Percentiles rank a stretch among this genome's conserved stretches.
phyloP scores from a whole-genome alignment of 2,329 filamentous ascomycete species.

The Claviceps humidiphila region DNA sequence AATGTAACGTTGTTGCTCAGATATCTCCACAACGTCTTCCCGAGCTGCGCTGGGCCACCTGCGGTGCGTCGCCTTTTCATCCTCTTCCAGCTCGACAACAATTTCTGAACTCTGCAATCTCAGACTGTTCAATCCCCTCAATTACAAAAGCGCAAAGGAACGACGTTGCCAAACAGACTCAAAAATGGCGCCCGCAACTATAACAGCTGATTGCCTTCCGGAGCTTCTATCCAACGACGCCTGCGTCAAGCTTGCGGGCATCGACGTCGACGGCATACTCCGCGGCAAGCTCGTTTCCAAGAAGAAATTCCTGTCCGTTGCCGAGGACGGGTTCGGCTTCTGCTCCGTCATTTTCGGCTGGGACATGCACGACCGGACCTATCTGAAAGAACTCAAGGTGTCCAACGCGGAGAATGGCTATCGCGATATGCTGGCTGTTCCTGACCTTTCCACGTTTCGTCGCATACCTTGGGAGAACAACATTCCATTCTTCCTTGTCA shows the following conservation, averaged over 20 bases:
- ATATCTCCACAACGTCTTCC: too few species aligned
- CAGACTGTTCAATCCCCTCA: not conserved
- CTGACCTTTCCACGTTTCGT: slow-evolving; percentile 65
- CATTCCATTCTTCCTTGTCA: slow-evolving; percentile 73
- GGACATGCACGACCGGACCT: slow-evolving; percentile 94
- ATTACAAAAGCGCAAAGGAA: not conserved
- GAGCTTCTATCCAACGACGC: slow-evolving; percentile 55
- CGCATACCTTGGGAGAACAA: slow-evolving; percentile 86
- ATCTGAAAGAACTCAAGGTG: slow-evolving; percentile 70
- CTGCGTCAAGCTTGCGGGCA: slow-evolving; percentile 75
- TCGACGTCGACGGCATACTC: slow-evolving; percentile 77
- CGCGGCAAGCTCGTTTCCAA: slow-evolving; percentile 87
- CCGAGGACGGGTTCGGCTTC: slow-evolving; percentile 75
- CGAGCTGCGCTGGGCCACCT: too few species aligned
- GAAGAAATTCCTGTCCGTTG: slow-evolving; percentile 79
- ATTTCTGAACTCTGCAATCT: not conserved
- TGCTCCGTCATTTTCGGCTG: slow-evolving; percentile 91
- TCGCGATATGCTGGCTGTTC: slow-evolving; percentile 68
- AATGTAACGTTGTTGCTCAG: too few species aligned
- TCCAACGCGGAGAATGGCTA: slow-evolving; percentile 89
- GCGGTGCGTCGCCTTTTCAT: too few species aligned
- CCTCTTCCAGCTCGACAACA: too few species aligned
- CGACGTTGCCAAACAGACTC: not conserved
- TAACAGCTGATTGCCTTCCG: slow-evolving; percentile 54
- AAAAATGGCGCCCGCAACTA: not conserved